These are phyloP conservation scores for Colletotrichum lini DNA, from an alignment of 2,329 filamentous ascomycete genomes.

Conservation along the genomic window DNA sequence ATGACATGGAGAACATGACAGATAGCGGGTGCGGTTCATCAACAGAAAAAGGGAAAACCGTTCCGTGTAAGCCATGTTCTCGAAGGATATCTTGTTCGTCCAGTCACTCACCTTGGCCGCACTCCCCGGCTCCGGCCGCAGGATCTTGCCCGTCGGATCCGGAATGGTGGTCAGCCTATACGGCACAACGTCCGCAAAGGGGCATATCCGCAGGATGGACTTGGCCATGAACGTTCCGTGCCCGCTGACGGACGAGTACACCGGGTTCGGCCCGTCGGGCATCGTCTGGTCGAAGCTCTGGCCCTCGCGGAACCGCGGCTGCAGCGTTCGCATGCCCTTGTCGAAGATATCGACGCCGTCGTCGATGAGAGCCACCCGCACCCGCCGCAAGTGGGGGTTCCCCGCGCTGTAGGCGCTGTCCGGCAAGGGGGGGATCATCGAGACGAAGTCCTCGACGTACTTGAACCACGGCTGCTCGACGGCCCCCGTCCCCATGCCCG, in stretches of 20 bases:
- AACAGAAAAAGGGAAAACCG: too few relatives aligned
- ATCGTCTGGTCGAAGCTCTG: constrained; percentile 46
- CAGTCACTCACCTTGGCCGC: background rate
- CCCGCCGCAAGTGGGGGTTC: background rate
- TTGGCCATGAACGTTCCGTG: constrained; percentile 50
- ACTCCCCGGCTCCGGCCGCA: background rate
- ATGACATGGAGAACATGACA: too few relatives aligned
- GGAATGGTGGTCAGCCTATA: constrained; percentile 44
- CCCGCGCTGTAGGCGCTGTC: background rate
- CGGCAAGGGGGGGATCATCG: background rate
- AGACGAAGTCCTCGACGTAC: constrained; percentile 6
- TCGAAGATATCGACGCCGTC: constrained; percentile 53
- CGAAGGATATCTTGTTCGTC: too few relatives aligned
- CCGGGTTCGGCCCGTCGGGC: constrained; percentile 37
- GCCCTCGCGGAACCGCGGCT: constrained; percentile 47
- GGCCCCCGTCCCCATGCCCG: background rate
- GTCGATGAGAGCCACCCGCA: constrained; percentile 56
- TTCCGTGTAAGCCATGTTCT: too few relatives aligned
- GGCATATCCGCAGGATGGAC: constrained; percentile 46
- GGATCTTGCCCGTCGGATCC: background rate
- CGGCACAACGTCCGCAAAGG: constrained; percentile 46
- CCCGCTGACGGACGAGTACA: constrained; percentile 48
- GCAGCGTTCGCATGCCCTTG: constrained; percentile 33
- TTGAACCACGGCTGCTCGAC: constrained; percentile 6
- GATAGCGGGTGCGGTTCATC: too few relatives aligned